Evolutionary conservation across 2,329 filamentous ascomycete genomes (phyloP).

Genomic region (Bertia moriformis): DNA sequence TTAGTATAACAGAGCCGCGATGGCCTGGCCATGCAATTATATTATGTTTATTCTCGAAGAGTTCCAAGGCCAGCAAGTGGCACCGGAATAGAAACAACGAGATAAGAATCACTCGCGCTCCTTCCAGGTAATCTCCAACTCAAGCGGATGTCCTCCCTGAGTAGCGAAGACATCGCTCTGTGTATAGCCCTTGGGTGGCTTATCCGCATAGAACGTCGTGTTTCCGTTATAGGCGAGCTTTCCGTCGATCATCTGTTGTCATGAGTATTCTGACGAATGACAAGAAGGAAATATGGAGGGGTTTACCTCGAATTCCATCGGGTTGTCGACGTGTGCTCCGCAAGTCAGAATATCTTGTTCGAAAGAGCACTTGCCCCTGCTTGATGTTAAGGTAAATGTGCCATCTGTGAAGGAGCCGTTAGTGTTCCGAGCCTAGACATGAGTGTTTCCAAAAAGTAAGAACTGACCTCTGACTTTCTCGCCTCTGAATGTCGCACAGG

Average conservation of each 20-base stretch:
- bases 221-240: constrained; percentile 16
- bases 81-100: no score
- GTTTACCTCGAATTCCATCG: neutral
- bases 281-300: neutral
- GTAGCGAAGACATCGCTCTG: constrained; percentile 18
- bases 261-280: neutral
- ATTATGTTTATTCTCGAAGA: no score
- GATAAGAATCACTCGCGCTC: constrained; percentile 5
- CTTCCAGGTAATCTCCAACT: constrained; percentile 17
- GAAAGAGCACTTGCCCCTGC: neutral
- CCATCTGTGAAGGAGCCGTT: no score
- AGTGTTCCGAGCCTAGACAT: no score
- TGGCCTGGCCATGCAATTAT: no score
- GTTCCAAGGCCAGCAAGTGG: no score
- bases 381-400: neutral
- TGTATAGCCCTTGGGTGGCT: constrained; percentile 15
- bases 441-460: no score
- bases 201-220: constrained; percentile 20
- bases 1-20: no score
- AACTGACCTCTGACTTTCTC: neutral
- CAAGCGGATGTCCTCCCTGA: constrained; percentile 13
- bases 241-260: constrained; percentile 12
- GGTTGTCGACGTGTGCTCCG: neutral
- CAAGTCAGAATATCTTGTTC: neutral
- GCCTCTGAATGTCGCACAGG: neutral